A percentile compares a stretch with the other conserved stretches of the same genome.
Conservation (phyloP, 805 yeast species). For the Schwanniomyces occidentalis region DNA sequence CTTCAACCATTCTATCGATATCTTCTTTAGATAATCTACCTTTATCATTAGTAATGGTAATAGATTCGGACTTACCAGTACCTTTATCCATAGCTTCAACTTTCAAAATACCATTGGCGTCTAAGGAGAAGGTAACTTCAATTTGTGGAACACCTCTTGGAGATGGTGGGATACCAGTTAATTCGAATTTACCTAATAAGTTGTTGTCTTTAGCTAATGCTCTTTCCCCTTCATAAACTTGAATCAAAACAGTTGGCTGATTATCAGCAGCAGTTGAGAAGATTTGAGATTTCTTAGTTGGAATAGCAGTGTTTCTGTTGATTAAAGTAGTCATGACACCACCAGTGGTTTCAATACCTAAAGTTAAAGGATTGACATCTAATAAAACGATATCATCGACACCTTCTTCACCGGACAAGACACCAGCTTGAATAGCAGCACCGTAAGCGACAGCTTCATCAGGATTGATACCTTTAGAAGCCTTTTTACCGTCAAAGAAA, state of each 20-base stretch:
- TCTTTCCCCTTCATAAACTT: constrained; percentile 99
- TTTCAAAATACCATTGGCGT: constrained; percentile 99
- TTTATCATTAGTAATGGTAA: constrained; percentile 98
- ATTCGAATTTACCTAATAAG: constrained; percentile 96
- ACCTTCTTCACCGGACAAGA: constrained; percentile 93
- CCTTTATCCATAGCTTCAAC: constrained; percentile 98
- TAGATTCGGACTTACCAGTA: constrained; percentile 97
- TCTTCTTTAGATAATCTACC: constrained; percentile 97
- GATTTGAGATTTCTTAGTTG: constrained; percentile 98
- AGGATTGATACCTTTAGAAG: constrained; percentile 49
- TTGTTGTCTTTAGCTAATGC: constrained; percentile 98
- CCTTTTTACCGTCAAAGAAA: constrained; percentile 57
- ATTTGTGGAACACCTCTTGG: constrained; percentile 99
- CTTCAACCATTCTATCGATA: constrained; percentile 97
- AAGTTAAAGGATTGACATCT: constrained; percentile 97
- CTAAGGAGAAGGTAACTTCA: constrained; percentile 98
- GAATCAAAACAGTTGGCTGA: constrained; percentile 98
- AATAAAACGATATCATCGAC: constrained; percentile 93
- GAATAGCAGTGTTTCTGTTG: constrained; percentile 99
- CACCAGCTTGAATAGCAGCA: constrained; percentile 99
- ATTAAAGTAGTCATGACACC: constrained; percentile 98
- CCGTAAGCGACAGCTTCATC: constrained; percentile 54
- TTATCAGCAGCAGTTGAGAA: constrained; percentile 98
- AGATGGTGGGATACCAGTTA: constrained; percentile 96
- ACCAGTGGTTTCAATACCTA: constrained; percentile 99